Conservation (phyloP, 305 asterid species). For the Solanum hybrid region DNA sequence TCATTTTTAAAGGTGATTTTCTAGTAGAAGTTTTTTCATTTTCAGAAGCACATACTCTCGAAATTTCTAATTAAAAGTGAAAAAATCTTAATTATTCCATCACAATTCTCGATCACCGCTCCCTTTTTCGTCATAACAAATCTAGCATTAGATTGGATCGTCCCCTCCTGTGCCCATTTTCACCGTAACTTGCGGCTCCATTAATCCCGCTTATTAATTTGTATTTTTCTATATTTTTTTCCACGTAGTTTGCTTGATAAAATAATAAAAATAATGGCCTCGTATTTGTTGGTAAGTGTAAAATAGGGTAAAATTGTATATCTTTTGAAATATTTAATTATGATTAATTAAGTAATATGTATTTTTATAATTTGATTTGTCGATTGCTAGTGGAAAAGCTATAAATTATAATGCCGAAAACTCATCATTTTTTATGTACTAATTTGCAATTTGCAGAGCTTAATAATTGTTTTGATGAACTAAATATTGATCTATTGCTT, state of each 20-base stretch:
- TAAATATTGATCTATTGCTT: neutral
- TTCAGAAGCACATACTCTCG: neutral
- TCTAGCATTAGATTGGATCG: neutral
- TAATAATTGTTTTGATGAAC: neutral
- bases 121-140: neutral
- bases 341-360: neutral
- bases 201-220: neutral
- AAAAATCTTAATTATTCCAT: neutral
- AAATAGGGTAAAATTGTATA: neutral
- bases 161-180: neutral
- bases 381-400: neutral
- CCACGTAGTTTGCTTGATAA: neutral
- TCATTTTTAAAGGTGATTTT: neutral
- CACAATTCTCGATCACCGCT: neutral
- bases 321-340: neutral
- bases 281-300: neutral
- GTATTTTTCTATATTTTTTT: neutral
- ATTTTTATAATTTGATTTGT: too few species aligned
- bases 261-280: neutral
- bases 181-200: neutral
- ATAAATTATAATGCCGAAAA: neutral
- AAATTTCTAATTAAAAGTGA: neutral
- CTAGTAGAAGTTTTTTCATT: neutral
- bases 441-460: neutral
- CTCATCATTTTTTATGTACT: neutral